Percentiles rank a stretch among this genome's conserved stretches.
These are phyloP conservation scores for Globisporangium takayamanum DNA, from an alignment of 352 stramenopile species.

Conservation along the genomic window DNA sequence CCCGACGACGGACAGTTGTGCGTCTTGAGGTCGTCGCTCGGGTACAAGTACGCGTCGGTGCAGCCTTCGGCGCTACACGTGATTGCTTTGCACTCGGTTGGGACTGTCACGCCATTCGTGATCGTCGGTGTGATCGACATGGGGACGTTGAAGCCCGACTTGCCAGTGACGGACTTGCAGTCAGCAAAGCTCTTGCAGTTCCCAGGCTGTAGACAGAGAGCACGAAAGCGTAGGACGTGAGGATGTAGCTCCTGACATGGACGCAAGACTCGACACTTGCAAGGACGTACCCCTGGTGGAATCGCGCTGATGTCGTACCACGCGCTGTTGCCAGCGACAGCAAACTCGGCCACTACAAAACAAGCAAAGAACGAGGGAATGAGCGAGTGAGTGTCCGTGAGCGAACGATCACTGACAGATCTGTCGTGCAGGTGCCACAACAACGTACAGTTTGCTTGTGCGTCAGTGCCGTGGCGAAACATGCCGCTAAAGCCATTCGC, in stretches of 20 bases:
- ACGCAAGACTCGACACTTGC: neutral
- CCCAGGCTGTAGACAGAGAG: conserved; percentile 12
- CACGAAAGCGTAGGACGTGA: neutral
- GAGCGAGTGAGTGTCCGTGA: conserved; percentile 1
- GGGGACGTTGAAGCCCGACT: conserved; percentile 58
- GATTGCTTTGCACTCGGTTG: conserved; percentile 26
- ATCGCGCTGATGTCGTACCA: conserved; percentile 64
- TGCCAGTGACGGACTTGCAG: conserved; percentile 38
- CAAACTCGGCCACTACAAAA: conserved; percentile 34
- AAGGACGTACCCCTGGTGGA: conserved; percentile 24
- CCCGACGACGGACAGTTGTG: conserved; percentile 33
- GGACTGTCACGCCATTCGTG: conserved; percentile 14
- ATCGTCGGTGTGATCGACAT: conserved; percentile 42
- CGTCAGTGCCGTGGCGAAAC: conserved; percentile 44
- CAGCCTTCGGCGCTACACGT: conserved; percentile 30
- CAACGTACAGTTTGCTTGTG: conserved; percentile 32
- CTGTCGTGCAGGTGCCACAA: too few relatives aligned
- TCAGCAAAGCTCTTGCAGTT: conserved; percentile 45
- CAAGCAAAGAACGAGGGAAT: conserved; percentile 1
- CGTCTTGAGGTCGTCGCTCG: conserved; percentile 41
- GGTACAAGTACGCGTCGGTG: conserved; percentile 43
- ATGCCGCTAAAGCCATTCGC: conserved; percentile 41
- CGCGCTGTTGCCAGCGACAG: conserved; percentile 28
- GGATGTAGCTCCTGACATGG: neutral
- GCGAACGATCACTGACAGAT: too few relatives aligned